Conservation (phyloP, 139 green algal species). For the Asterochloris sp. region DNA sequence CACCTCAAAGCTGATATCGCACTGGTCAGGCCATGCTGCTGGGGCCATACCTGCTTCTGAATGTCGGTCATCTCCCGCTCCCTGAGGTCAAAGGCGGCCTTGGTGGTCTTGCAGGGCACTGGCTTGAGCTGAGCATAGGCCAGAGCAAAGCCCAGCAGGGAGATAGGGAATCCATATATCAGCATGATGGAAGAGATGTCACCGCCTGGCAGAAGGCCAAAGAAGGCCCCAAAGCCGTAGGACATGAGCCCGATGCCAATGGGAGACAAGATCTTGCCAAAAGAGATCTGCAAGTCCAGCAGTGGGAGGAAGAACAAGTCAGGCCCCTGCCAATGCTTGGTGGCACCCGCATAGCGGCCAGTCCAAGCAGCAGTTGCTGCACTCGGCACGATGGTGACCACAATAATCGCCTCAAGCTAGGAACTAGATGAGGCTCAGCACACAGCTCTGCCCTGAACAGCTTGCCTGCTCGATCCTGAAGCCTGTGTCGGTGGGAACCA, state of each 20-base stretch:
- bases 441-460: too few species aligned
- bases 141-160: conserved; percentile 92
- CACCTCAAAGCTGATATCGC: too few species aligned
- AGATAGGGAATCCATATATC: conserved; percentile 97
- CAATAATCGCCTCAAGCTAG: conserved; percentile 8
- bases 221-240: conserved; percentile 94
- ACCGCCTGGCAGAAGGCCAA: conserved; percentile 84
- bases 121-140: conserved; percentile 85
- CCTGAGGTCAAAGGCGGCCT: conserved; percentile 69
- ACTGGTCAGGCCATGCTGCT: background rate
- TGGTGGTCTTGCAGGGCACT: conserved; percentile 74
- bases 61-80: conserved; percentile 90
- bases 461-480: conserved; percentile 11
- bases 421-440: too few species aligned
- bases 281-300: conserved; percentile 61
- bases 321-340: too few species aligned
- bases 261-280: conserved; percentile 78
- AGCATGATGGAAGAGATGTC: conserved; percentile 87
- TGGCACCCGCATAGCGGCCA: too few species aligned
- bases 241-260: conserved; percentile 70
- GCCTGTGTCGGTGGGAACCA: background rate
- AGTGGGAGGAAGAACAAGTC: too few species aligned
- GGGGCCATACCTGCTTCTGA: conserved; percentile 75
- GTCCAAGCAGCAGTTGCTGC: too few species aligned
- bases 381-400: background rate